Base-by-base conservation (phyloP, 768 basidiomycete species). In the Pleurotus tuber-regium region DNA sequence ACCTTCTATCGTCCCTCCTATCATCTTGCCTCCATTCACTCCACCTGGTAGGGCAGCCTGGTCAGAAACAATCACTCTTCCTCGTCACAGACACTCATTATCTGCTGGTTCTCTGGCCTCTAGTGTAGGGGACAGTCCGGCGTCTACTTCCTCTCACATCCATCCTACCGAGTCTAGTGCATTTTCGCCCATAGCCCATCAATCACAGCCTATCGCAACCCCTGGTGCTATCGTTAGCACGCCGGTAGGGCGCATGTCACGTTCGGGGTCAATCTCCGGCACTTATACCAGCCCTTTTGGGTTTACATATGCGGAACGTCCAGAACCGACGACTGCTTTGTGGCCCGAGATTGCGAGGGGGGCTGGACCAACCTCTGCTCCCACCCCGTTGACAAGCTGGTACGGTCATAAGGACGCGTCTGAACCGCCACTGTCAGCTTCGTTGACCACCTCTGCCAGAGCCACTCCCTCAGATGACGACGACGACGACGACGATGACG, bases 251-350 rank as follows among this genome's bases (percentile, higher is more conserved):
- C 70, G 81, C 52, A 75, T 83, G 70, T 78, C 79, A 35, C 75
- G 80, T 39, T 82, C 82, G 21, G 76, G 80, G 46, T 83, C 82
- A 19, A 71, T 83, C 52, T 78, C 71, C 41, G 76, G 73, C 26
- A 62, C 70, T 52, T 77, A 68, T 53, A 65, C 65, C 23, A 71
- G 66, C 54, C 54, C 70, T 3, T 75, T 73, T 58, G 50, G 65
- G 9, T 74, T 71, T 53, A 63, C 67, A 49, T 64, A 66, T 59
- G 67, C 62, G 54, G 66, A 67, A 48, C 62, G 40, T 63, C 48
- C 63, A 30, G 69, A 67, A 58, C 54, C 50, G 19, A 29, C 35
- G 24, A 25, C 31, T 8, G n/a, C 30, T 23, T 41, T 43, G 11
- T 43, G 54, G 41, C 36, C 53, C 42, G 41, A 31, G 38, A 35